A percentile compares a stretch with the other conserved stretches of the same genome.
Evolutionary conservation across 805 yeast species (phyloP).

Genomic region (Saccharomycopsis sp.): DNA sequence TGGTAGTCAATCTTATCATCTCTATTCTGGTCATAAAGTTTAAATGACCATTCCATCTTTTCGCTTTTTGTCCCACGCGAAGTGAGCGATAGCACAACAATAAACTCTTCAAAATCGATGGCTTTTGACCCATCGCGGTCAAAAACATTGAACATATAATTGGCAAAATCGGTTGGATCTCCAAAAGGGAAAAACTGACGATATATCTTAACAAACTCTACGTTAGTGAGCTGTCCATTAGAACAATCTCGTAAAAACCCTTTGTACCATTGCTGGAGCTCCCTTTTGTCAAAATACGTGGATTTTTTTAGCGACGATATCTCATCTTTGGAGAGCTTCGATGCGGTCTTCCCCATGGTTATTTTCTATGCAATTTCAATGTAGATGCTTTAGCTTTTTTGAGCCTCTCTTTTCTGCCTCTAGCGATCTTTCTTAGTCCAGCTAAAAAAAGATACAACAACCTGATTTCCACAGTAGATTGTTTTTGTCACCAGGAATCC

Average conservation of each 20-base stretch:
- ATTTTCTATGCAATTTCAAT: too few relatives aligned
- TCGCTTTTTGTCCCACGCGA: constrained; percentile 82
- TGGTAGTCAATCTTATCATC: constrained; percentile 70
- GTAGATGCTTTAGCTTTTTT: too few relatives aligned
- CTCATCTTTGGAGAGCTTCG: constrained; percentile 88
- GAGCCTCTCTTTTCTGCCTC: too few relatives aligned
- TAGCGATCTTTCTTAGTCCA: not conserved
- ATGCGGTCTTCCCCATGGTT: constrained; percentile 88
- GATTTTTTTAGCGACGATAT: constrained; percentile 72
- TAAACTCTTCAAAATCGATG: constrained; percentile 89
- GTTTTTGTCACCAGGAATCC: not conserved
- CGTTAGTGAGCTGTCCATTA: constrained; percentile 75
- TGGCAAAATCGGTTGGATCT: constrained; percentile 88
- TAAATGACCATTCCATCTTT: constrained; percentile 84
- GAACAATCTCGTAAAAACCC: constrained; percentile 95
- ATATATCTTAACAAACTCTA: constrained; percentile 86
- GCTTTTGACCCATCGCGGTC: constrained; percentile 75
- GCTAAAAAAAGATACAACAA: not conserved
- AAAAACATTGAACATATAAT: constrained; percentile 80
- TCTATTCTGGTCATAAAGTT: constrained; percentile 74
- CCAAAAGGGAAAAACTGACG: constrained; percentile 98
- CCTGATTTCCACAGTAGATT: not conserved
- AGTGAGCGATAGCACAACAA: constrained; percentile 78
- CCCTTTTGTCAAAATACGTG: constrained; percentile 88
- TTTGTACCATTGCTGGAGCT: constrained; percentile 97